Conservation (phyloP, 306 rosid species). For the barrel medic (Medicago truncatula) region MtrunA17r5.0-ANR NC_053045.1:5411001-5411500, state of each 20-base stretch:
- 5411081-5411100: background rate
- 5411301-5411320: background rate
- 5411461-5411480: too few species aligned
- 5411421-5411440: too few species aligned
- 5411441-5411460: too few species aligned
- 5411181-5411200: background rate
- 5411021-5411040: background rate
- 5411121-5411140: background rate
- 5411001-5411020: background rate
- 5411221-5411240: background rate
- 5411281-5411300: background rate
- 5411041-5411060: background rate
- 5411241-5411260: background rate
- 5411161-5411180: background rate
- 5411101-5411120: background rate
- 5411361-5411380: constrained; percentile 89
- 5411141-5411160: background rate
- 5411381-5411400: constrained; percentile 88
- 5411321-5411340: constrained; percentile 68
- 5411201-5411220: background rate
- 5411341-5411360: constrained; percentile 78
- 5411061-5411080: background rate
- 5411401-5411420: too few species aligned
- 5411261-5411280: background rate
- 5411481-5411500: too few species aligned